Percentiles rank a stretch among this genome's conserved stretches.
These are phyloP conservation scores for Westerdykella sp. DNA, from an alignment of 2,329 filamentous ascomycete species.

Conservation along the genomic window DNA sequence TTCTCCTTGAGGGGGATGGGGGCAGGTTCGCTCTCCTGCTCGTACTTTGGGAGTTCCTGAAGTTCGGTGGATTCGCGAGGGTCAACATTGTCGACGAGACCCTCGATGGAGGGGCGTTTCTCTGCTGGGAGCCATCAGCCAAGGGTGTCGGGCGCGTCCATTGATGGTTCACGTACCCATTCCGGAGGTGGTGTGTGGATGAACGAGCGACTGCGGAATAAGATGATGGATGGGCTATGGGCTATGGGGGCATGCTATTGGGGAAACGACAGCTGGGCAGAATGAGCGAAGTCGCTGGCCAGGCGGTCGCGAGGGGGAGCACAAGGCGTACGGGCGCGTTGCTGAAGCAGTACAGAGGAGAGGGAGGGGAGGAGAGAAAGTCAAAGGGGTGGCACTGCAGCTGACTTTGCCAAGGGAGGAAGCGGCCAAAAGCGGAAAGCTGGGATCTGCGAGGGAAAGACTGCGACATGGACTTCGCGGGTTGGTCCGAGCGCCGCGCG, in stretches of 20 bases:
- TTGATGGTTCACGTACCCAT: slow-evolving; percentile 22
- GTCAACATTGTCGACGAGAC: slow-evolving; percentile 35
- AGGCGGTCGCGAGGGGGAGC: slow-evolving; percentile 3
- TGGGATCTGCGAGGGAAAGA: no score
- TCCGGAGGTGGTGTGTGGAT: slow-evolving; percentile 7
- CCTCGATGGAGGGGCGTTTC: slow-evolving; percentile 35
- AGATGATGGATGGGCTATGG: slow-evolving; percentile 11
- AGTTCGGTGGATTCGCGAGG: slow-evolving; percentile 30
- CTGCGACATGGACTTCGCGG: no score
- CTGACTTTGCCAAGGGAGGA: no score
- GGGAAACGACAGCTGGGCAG: slow-evolving; percentile 10
- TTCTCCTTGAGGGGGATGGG: slow-evolving; percentile 32
- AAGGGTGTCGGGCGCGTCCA: not conserved
- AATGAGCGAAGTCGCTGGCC: slow-evolving; percentile 12
- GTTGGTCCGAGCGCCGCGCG: no score
- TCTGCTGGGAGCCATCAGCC: slow-evolving; percentile 27
- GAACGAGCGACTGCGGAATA: slow-evolving; percentile 21
- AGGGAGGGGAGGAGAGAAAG: no score
- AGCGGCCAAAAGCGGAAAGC: no score
- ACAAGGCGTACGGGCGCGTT: not conserved
- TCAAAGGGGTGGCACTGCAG: no score
- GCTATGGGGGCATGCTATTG: slow-evolving; percentile 25
- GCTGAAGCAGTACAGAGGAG: no score
- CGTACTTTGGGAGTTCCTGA: slow-evolving; percentile 31
- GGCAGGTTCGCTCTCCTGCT: slow-evolving; percentile 21